Evolutionary conservation across 2,329 filamentous ascomycete species (phyloP).

Genomic region (Scedosporium boydii): DNA sequence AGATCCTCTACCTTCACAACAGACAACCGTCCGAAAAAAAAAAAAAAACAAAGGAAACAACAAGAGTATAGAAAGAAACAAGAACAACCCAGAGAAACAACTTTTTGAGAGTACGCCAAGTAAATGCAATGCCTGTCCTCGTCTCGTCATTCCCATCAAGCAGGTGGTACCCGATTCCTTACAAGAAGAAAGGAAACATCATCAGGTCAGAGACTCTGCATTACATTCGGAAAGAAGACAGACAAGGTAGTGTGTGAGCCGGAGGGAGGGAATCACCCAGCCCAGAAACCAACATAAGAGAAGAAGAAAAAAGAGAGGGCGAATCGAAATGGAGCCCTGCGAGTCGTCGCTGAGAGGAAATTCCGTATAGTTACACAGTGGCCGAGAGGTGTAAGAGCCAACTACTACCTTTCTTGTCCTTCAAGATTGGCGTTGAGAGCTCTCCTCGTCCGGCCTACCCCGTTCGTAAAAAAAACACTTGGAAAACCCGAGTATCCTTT

Average conservation of each 20-base stretch:
- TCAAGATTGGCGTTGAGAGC: background rate
- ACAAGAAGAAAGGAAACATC: slow-evolving; percentile 15
- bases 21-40: background rate
- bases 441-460: background rate
- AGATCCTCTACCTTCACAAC: background rate
- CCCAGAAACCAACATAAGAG: background rate
- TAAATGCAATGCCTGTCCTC: slow-evolving; percentile 21
- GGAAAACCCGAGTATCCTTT: background rate
- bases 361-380: background rate
- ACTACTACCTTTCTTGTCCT: background rate
- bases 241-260: background rate
- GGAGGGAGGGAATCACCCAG: background rate
- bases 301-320: no score
- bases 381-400: background rate
- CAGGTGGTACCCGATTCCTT: background rate
- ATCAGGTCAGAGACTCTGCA: slow-evolving; percentile 36
- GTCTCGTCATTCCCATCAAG: slow-evolving; percentile 37
- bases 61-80: background rate
- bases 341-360: background rate
- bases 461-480: background rate
- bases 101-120: slow-evolving; percentile 7
- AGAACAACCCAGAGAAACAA: background rate
- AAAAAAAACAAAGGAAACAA: background rate
- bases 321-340: background rate
- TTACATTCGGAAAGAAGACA: slow-evolving; percentile 13